phyloP scores from a whole-genome alignment of 495 filamentous ascomycete genomes.

The Parachaetomium inaequale region DNA sequence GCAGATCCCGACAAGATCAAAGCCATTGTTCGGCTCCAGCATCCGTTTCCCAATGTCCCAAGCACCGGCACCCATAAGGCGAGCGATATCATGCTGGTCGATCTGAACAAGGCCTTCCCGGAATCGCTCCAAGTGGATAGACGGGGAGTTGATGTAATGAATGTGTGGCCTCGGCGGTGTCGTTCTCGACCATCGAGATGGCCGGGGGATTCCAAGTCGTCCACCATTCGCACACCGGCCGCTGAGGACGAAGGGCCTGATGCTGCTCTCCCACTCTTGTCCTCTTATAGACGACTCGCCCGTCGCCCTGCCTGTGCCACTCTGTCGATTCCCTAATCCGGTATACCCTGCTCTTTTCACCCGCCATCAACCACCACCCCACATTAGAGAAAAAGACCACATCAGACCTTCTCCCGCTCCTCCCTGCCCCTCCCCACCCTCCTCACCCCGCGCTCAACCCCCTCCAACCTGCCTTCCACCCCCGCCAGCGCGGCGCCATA shows the following conservation, averaged over 20 bases:
- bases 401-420: constrained; percentile 16
- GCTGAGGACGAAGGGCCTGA: no score
- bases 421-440: constrained; percentile 48
- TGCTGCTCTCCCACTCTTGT: no score
- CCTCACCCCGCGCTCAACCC: constrained; percentile 62
- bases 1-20: background rate
- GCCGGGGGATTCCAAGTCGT: no score
- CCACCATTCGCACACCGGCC: no score
- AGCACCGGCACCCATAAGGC: background rate
- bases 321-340: no score
- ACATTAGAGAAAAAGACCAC: no score
- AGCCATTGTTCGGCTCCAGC: background rate
- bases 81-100: background rate
- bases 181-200: background rate
- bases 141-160: background rate
- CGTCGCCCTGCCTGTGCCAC: no score
- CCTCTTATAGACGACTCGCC: no score
- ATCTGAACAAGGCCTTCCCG: background rate
- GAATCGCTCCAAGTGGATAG: background rate
- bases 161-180: background rate
- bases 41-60: background rate
- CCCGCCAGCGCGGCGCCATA: constrained; percentile 70
- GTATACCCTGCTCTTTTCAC: no score
- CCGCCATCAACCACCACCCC: no score
- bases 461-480: constrained; percentile 64